A percentile compares a stretch with the other conserved stretches of the same genome.
phyloP scores from a whole-genome alignment of 805 yeast genomes.

The Kodamaea lidongshanica region DNA sequence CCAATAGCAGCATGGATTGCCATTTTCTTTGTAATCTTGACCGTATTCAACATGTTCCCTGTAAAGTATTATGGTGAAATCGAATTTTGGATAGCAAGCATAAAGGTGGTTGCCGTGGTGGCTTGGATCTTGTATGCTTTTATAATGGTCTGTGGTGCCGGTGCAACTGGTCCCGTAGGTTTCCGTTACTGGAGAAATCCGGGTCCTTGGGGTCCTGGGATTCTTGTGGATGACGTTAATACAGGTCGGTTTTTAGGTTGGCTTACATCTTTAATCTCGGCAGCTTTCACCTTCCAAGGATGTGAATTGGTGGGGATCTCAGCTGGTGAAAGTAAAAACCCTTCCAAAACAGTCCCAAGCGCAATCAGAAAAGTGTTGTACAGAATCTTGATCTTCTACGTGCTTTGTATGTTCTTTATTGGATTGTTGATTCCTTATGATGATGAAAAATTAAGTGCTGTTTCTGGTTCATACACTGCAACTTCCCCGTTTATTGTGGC shows the following conservation, averaged over 20 bases:
- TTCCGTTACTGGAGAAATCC: conserved; percentile 79
- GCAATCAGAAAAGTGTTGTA: conserved; percentile 65
- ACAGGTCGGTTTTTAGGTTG: conserved; percentile 64
- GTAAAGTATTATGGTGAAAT: conserved; percentile 68
- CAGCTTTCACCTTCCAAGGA: conserved; percentile 80
- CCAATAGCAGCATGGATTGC: conserved; percentile 70
- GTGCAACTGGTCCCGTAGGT: conserved; percentile 63
- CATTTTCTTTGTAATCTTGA: conserved; percentile 55
- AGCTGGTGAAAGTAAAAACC: conserved; percentile 69
- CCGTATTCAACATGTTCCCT: conserved; percentile 54
- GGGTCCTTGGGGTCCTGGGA: conserved; percentile 72
- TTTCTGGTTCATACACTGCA: conserved; percentile 33
- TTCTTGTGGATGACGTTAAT: conserved; percentile 41
- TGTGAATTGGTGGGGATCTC: conserved; percentile 71
- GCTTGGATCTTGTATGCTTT: conserved; percentile 67
- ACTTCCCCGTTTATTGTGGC: conserved; percentile 73
- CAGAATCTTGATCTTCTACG: conserved; percentile 62
- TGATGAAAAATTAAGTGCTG: conserved; percentile 47
- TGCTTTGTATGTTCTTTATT: conserved; percentile 58
- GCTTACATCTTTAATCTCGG: conserved; percentile 61
- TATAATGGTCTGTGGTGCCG: conserved; percentile 73
- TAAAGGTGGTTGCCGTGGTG: conserved; percentile 61
- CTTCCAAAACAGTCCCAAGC: conserved; percentile 62
- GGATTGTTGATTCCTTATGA: conserved; percentile 66
- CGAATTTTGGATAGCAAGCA: conserved; percentile 67